Conservation (phyloP, 192 early-diverging fungal genomes). For the Podochytrium sp. region DNA sequence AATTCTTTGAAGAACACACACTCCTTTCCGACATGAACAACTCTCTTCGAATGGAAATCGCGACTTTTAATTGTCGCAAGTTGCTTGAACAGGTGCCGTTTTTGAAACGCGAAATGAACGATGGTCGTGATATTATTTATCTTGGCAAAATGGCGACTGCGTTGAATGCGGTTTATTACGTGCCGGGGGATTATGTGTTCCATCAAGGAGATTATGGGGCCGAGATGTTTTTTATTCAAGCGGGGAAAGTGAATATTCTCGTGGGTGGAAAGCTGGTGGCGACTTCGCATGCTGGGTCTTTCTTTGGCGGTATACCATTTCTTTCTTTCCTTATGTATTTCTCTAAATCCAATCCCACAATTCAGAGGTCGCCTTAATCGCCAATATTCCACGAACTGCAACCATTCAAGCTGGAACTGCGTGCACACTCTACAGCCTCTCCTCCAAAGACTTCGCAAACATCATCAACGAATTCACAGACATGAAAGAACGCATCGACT, state of each 20-base stretch:
- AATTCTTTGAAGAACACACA: slow-evolving; percentile 16
- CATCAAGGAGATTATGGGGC: slow-evolving; percentile 31
- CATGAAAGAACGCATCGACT: slow-evolving; percentile 29
- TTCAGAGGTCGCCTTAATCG: slow-evolving; percentile 26
- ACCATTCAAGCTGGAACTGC: slow-evolving; percentile 22
- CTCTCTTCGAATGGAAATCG: slow-evolving; percentile 29
- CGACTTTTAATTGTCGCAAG: slow-evolving; percentile 25
- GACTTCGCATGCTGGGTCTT: slow-evolving; percentile 1
- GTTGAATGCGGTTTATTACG: slow-evolving; percentile 27
- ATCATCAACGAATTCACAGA: slow-evolving; percentile 43
- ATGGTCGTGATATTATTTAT: slow-evolving; percentile 32
- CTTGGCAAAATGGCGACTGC: slow-evolving; percentile 29
- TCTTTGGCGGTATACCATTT: slow-evolving; percentile 15
- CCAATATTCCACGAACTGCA: slow-evolving; percentile 35
- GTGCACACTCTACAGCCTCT: slow-evolving; percentile 20
- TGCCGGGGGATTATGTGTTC: slow-evolving; percentile 28
- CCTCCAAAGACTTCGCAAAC: neutral
- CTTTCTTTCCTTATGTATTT: neutral
- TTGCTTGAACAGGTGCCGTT: slow-evolving; percentile 40
- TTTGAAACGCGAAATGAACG: slow-evolving; percentile 22
- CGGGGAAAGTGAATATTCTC: slow-evolving; percentile 32
- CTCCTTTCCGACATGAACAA: slow-evolving; percentile 14
- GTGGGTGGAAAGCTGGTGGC: slow-evolving; percentile 17
- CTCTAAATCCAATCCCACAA: neutral
- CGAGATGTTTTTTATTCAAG: slow-evolving; percentile 38